A percentile compares a stretch with the other conserved stretches of the same genome.
These are phyloP conservation scores for Plantago ovata DNA, from an alignment of 257 asterid genomes.

Conservation along the genomic window DNA sequence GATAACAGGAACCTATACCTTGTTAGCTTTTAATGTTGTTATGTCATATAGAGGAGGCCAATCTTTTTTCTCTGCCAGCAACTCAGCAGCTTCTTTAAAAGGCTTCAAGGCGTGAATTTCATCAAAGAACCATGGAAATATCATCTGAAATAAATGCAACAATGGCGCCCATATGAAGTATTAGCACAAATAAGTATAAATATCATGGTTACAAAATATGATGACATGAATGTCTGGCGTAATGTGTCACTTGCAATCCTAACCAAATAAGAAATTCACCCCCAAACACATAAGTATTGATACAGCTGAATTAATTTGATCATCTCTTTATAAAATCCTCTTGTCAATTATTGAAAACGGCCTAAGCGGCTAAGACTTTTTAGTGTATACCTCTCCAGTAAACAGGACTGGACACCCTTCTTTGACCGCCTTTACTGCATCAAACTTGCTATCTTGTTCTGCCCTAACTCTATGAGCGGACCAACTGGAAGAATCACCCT, in stretches of 20 bases:
- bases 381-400: constrained; percentile 78
- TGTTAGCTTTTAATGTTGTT: constrained; percentile 50
- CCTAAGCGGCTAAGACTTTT: not conserved
- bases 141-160: constrained; percentile 48
- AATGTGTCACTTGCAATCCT: not conserved
- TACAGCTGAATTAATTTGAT: no score
- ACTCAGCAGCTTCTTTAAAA: constrained; percentile 65
- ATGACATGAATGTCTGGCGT: not conserved
- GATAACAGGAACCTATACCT: constrained; percentile 56
- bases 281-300: no score
- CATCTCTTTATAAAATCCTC: not conserved
- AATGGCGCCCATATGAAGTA: not conserved
- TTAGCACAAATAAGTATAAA: not conserved
- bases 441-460: constrained; percentile 56
- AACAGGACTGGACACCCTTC: constrained; percentile 72
- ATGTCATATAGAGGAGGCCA: constrained; percentile 87
- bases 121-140: constrained; percentile 93
- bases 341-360: constrained; percentile 11
- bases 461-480: constrained; percentile 75
- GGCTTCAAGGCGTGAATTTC: constrained; percentile 82
- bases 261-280: no score
- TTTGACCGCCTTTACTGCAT: constrained; percentile 69
- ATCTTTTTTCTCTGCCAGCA: constrained; percentile 76
- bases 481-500: constrained; percentile 92
- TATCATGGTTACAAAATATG: not conserved